Base-by-base conservation (phyloP, 345 rosid species). In the Citrus hindsii region DNA sequence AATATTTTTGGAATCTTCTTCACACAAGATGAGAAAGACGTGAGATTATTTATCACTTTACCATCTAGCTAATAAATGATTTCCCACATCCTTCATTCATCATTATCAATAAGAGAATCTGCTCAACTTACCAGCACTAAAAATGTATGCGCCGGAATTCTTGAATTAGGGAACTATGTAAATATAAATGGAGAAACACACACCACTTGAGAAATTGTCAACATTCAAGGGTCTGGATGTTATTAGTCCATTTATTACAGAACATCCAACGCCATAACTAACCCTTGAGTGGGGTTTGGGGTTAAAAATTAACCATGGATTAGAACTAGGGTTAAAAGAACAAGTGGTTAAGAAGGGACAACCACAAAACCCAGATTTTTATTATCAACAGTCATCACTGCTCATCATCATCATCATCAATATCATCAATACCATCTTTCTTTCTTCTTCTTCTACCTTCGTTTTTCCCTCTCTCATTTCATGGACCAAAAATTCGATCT, bases 321-420 rank as follows among this genome's bases (percentile, higher is more conserved):
- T 81, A 83, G 82, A 86, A 89, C 88, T 65, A 77, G 80, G 84
- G 92, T 89, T 84, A 77, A 83, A 83, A 84, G 56, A 67, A 25
- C 70, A 46, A 74, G 71, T 79, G 88, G 84, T 86, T 87, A 87
- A 78, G 84, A 91, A 88, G 24, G 81, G 46, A 80, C 87, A 80
- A 81, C 32, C 32, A 30, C 32, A 30, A 30, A 30, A 81, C 5
- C 81, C 30, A 28, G 30, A 28, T 90, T 85, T 87, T 82, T 83
- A 83, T 86, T 80, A 87, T 87, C 92, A 79, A 75, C 78, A 72
- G 83, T 83, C 84, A 78, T 56, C 82, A 79, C 85, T 83, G 75
- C 85, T 61, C 79, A 32, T 77, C 81, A 74, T 61, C 86, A 12
- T 77, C 81, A 28, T 75, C 80, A n/a, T 66, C 48, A 42, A 42